These are phyloP conservation scores for Emergomyces pasteurianus DNA, from an alignment of 2,329 filamentous ascomycete species.

Conservation along the genomic window DNA sequence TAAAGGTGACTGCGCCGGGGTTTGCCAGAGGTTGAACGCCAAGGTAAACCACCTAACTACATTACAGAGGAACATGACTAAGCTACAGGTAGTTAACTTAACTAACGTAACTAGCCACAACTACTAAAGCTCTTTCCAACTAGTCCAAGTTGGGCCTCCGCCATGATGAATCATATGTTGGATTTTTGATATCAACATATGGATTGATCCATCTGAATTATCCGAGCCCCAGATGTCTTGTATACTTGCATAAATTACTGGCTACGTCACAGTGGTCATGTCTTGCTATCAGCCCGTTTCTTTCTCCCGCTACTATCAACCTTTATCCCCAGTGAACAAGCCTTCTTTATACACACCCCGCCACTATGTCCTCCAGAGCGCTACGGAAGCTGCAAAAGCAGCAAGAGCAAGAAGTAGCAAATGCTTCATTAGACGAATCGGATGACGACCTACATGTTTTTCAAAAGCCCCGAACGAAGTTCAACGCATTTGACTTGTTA, in stretches of 20 bases:
- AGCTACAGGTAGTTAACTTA: too few species aligned
- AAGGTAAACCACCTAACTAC: neutral
- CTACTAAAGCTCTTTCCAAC: neutral
- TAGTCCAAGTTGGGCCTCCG: constrained; percentile 2
- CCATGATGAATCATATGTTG: neutral
- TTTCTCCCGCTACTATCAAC: neutral
- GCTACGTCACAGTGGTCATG: neutral
- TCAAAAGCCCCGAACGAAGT: constrained; percentile 29
- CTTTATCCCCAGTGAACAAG: constrained; percentile 1
- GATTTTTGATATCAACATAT: neutral
- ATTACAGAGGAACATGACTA: neutral
- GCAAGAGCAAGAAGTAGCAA: constrained; percentile 35
- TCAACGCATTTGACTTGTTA: constrained; percentile 45
- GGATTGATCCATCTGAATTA: neutral
- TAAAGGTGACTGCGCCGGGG: neutral
- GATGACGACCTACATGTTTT: constrained; percentile 29
- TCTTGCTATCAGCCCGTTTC: neutral
- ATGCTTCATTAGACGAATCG: constrained; percentile 24
- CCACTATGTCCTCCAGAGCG: constrained; percentile 52
- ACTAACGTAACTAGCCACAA: too few species aligned
- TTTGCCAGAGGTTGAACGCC: neutral
- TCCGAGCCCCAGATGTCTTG: neutral
- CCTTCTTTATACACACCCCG: neutral
- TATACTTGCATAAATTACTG: neutral
- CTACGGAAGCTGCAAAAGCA: constrained; percentile 52